A percentile compares a stretch with the other conserved stretches of the same genome.
These are phyloP conservation scores for Pyrenopolyporus hunteri DNA, from an alignment of 495 filamentous ascomycete genomes.

Conservation along the genomic window DNA sequence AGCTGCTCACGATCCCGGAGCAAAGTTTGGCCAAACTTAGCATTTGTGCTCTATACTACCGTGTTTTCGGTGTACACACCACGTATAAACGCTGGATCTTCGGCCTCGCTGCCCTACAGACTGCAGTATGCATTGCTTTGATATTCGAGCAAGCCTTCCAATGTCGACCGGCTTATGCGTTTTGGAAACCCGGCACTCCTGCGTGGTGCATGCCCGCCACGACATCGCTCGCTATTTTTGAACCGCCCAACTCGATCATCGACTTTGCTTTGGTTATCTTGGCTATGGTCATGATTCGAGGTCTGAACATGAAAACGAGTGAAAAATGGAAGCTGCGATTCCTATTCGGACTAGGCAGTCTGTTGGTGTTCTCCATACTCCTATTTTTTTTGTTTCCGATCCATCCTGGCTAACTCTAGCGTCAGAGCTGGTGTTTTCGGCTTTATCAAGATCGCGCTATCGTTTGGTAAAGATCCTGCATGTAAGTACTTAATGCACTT, in stretches of 20 bases:
- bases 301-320: background rate
- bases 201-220: background rate
- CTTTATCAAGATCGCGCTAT: background rate
- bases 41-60: conserved; percentile 28
- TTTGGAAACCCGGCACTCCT: background rate
- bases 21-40: conserved; percentile 17
- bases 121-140: background rate
- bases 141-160: conserved; percentile 3
- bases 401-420: background rate
- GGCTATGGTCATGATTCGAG: conserved; percentile 13
- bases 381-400: background rate
- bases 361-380: conserved; percentile 10
- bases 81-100: conserved; percentile 15
- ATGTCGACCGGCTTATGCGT: conserved; percentile 1
- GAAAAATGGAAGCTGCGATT: conserved; percentile 23
- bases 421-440: background rate
- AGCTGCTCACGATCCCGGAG: background rate
- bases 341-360: conserved; percentile 15
- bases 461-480: background rate
- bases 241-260: conserved; percentile 20
- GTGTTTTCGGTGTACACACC: conserved; percentile 25
- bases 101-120: conserved; percentile 1
- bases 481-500: background rate
- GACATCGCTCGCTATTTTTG: background rate
- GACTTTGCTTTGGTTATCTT: conserved; percentile 27